Conservation (phyloP, 768 basidiomycete species). For the Suillus lakei region DNA sequence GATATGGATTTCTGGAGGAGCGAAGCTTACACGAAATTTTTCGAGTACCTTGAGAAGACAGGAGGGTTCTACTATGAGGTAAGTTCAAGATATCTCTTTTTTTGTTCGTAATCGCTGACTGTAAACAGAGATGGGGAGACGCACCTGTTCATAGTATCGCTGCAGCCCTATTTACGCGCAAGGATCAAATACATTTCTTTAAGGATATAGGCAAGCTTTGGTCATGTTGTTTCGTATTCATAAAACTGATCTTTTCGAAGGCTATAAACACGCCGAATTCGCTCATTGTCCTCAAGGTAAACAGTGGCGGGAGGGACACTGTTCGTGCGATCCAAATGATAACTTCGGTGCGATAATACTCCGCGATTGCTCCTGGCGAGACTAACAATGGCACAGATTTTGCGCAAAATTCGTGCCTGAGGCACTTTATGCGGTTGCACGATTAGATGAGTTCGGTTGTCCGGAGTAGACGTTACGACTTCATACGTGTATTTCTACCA, state of each 20-base stretch:
- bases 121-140: constrained; percentile 84
- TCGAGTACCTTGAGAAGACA: constrained; percentile 75
- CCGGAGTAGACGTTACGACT: not conserved
- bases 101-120: constrained; percentile 9
- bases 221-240: too few relatives aligned
- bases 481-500: constrained; percentile 7
- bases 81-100: not conserved
- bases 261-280: constrained; percentile 92
- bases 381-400: constrained; percentile 22
- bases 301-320: constrained; percentile 78
- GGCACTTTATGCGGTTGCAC: constrained; percentile 31
- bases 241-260: constrained; percentile 9
- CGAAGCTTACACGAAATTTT: constrained; percentile 82
- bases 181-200: constrained; percentile 94
- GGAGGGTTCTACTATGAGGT: constrained; percentile 94
- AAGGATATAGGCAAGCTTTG: constrained; percentile 70
- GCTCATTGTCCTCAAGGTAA: constrained; percentile 87
- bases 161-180: constrained; percentile 85
- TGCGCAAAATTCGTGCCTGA: constrained; percentile 33
- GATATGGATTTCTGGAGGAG: constrained; percentile 84
- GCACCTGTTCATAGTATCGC: constrained; percentile 93
- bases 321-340: constrained; percentile 79
- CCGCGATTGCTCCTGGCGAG: constrained; percentile 4
- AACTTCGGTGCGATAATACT: constrained; percentile 64
- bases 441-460: constrained; percentile 17